Evolutionary conservation across 345 rosid species (phyloP).

Genomic region (Sisymbrium altissimum): DNA sequence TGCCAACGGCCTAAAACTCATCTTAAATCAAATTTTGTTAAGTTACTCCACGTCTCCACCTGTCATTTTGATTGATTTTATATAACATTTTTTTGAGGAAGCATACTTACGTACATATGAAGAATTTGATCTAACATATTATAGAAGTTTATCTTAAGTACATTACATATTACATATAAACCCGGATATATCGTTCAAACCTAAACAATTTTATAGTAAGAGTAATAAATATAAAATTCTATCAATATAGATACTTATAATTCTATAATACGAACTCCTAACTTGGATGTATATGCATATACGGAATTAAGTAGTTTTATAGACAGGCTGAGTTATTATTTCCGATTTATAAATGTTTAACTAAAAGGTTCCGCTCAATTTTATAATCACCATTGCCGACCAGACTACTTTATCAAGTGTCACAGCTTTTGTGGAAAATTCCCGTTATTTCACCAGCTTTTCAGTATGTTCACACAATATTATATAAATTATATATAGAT

Average conservation of each 20-base stretch:
- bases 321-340: background rate
- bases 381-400: conserved; percentile 23
- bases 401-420: conserved; percentile 25
- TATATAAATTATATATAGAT: background rate
- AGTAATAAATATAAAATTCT: background rate
- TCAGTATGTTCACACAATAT: conserved; percentile 12
- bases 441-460: conserved; percentile 16
- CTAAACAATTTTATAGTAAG: background rate
- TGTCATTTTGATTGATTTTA: background rate
- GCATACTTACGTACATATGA: background rate
- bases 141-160: background rate
- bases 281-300: background rate
- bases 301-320: background rate
- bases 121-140: background rate
- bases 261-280: background rate
- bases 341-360: background rate
- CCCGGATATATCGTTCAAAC: background rate
- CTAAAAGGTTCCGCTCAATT: background rate
- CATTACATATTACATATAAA: background rate
- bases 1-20: background rate
- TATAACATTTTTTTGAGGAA: background rate
- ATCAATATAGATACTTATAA: background rate
- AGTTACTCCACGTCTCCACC: background rate
- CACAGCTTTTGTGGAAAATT: conserved; percentile 27
- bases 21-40: background rate